A percentile compares a stretch with the other conserved stretches of the same genome.
These are phyloP conservation scores for Hordeum marinum DNA, from an alignment of 176 grass and related monocot species.

Conservation along the genomic window DNA sequence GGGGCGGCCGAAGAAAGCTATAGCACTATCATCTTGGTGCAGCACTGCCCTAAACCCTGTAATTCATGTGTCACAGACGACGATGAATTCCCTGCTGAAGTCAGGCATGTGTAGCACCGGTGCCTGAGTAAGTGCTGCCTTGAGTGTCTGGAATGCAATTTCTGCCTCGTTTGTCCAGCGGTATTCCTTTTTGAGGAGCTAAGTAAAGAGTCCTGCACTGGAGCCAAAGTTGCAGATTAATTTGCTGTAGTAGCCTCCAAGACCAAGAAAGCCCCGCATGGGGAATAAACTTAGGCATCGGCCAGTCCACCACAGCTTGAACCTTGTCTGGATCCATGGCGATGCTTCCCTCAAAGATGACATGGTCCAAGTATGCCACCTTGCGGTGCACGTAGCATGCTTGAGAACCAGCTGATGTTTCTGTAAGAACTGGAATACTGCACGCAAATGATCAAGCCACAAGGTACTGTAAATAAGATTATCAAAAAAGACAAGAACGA, in stretches of 20 bases:
- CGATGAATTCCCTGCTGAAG: background rate
- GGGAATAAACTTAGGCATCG: background rate
- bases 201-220: background rate
- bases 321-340: background rate
- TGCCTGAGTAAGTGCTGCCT: background rate
- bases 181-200: background rate
- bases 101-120: background rate
- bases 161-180: background rate
- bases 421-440: no score
- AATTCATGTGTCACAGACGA: background rate
- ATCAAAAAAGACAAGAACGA: no score
- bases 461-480: no score
- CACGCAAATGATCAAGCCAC: no score
- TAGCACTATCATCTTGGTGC: no score
- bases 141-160: background rate
- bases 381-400: no score
- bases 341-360: background rate
- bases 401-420: no score
- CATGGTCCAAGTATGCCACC: no score
- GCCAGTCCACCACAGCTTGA: background rate
- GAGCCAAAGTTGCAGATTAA: background rate
- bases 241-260: background rate
- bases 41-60: background rate
- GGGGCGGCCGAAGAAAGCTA: no score
- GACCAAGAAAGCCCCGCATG: background rate